Percentiles rank a stretch among this genome's conserved stretches.
phyloP scores from a whole-genome alignment of 1,139 yeast species.

The Casaregolazyma suthepensis region DNA sequence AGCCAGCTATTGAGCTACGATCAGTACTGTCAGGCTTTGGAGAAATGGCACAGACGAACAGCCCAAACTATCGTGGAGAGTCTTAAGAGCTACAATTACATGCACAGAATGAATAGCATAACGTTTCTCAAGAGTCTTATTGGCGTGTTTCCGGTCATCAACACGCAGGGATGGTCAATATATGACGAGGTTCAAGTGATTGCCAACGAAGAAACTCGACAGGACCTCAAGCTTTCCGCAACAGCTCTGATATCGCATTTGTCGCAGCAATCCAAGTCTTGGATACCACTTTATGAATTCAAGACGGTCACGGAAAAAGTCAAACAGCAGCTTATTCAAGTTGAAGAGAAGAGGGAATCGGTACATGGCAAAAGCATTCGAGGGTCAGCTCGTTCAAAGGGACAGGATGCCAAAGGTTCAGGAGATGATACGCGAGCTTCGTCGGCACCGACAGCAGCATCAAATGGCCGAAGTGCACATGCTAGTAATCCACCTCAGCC shows the following conservation, averaged over 20 bases:
- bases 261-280: constrained; percentile 48
- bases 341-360: constrained; percentile 18
- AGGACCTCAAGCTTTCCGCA: constrained; percentile 75
- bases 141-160: constrained; percentile 61
- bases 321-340: constrained; percentile 19
- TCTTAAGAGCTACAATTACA: constrained; percentile 56
- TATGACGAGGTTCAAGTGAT: constrained; percentile 46
- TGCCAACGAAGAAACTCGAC: constrained; percentile 54
- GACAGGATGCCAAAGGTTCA: background rate
- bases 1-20: constrained; percentile 31
- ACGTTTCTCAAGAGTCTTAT: constrained; percentile 67
- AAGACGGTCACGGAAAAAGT: constrained; percentile 21
- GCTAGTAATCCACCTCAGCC: background rate
- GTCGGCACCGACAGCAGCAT: background rate
- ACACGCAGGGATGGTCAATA: constrained; percentile 58
- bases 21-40: constrained; percentile 42
- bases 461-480: background rate
- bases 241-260: constrained; percentile 72
- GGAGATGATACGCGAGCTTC: background rate
- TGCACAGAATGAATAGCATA: constrained; percentile 76
- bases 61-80: constrained; percentile 44
- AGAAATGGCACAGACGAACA: constrained; percentile 50
- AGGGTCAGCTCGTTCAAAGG: background rate
- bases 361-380: background rate
- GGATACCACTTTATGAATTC: constrained; percentile 42